These are phyloP conservation scores for Solanum hybrid DNA, from an alignment of 305 asterid species.

Conservation along the genomic window DNA sequence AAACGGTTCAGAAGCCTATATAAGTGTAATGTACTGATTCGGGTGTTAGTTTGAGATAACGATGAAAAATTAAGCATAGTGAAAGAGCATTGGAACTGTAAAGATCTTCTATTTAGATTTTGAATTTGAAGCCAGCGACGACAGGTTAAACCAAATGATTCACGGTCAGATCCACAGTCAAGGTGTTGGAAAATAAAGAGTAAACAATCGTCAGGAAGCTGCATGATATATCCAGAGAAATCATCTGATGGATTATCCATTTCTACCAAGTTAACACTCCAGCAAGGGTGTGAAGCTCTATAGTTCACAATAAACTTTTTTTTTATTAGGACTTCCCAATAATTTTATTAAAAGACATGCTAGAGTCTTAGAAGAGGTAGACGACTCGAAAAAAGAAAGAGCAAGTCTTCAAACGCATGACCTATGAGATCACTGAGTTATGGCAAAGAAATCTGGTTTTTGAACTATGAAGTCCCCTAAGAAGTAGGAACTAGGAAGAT, in stretches of 20 bases:
- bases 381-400: conserved; percentile 44
- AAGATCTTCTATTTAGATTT: conserved; percentile 46
- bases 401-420: conserved; percentile 49
- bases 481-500: conserved; percentile 41
- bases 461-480: conserved; percentile 36
- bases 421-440: conserved; percentile 63
- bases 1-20: conserved; percentile 41
- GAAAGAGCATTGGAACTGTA: conserved; percentile 53
- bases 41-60: conserved; percentile 25
- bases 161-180: conserved; percentile 38
- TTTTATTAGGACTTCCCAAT: conserved; percentile 27
- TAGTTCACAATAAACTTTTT: conserved; percentile 43
- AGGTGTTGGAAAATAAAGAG: conserved; percentile 43
- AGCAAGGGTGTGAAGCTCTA: conserved; percentile 58
- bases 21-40: conserved; percentile 34
- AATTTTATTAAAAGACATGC: conserved; percentile 47
- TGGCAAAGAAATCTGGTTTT: conserved; percentile 75
- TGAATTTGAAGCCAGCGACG: conserved; percentile 58
- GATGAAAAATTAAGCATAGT: conserved; percentile 22
- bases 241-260: conserved; percentile 23
- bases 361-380: neutral
- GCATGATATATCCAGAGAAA: conserved; percentile 8
- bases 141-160: conserved; percentile 70
- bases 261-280: conserved; percentile 15
- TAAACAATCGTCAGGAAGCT: conserved; percentile 38